These are phyloP conservation scores for Lasiodiplodia citricola DNA, from an alignment of 2,329 filamentous ascomycete genomes.

Conservation along the genomic window DNA sequence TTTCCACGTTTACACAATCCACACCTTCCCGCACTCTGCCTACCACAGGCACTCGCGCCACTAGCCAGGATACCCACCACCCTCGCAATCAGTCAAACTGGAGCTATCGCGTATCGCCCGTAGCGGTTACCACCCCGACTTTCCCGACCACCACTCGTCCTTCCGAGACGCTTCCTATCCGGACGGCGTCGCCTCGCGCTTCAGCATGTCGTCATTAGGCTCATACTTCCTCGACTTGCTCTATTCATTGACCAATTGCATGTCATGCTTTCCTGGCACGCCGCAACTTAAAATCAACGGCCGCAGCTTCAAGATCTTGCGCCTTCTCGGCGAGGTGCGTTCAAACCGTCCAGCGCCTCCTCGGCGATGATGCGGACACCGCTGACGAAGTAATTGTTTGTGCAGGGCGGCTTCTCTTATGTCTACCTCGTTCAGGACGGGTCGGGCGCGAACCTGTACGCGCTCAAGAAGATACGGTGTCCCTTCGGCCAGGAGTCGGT, in stretches of 20 bases:
- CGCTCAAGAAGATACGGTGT: conserved; percentile 98
- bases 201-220: conserved; percentile 35
- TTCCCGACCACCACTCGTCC: conserved; percentile 19
- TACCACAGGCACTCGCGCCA: not conserved
- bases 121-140: conserved; percentile 27
- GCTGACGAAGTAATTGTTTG: conserved; percentile 14
- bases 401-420: conserved; percentile 93
- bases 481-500: conserved; percentile 97
- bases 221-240: conserved; percentile 82
- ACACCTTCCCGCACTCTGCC: not conserved
- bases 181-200: conserved; percentile 13
- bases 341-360: too few relatives aligned
- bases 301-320: conserved; percentile 93
- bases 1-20: conserved; percentile 11
- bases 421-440: conserved; percentile 98
- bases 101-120: conserved; percentile 26
- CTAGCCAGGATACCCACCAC: not conserved
- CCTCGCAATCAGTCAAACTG: conserved; percentile 8
- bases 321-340: conserved; percentile 85
- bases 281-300: conserved; percentile 95
- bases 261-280: conserved; percentile 94
- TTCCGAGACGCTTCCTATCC: conserved; percentile 22
- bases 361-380: not conserved
- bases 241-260: conserved; percentile 91
- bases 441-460: conserved; percentile 80